Evolutionary conservation across 2,329 filamentous ascomycete species (phyloP), one percentile per base, ranked within the genome.

Genomic region (Reticulascus tulasneorum): DNA sequence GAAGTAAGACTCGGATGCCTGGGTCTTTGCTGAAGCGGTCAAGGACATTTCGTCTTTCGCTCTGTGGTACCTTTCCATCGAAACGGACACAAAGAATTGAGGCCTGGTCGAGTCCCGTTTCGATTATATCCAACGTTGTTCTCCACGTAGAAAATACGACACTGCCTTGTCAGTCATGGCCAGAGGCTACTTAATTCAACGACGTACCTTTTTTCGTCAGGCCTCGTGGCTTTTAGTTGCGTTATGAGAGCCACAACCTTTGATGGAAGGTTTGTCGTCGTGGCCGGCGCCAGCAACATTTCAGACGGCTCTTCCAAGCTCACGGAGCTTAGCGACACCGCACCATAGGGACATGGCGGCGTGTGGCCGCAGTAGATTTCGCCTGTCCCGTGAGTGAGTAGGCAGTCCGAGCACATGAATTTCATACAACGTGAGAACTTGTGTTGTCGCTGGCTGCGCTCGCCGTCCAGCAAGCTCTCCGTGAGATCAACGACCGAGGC

Each of bases 121-220:
- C 55, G 0, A 75, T 53, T 2, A 73, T 37, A 26, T 74, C 62
- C 2, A 77, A 64, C 0, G 64, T 73, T 9, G 63, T 46, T 12
- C 65, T 61, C 72, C 72, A 76, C 0, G 55, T 66, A 0, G 71
- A 74, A 37, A 77, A 77, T 0, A 76, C 61, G 12, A 75, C 58
- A 31, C 71, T 75, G 16, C 2, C 2, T 0, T 9, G 2, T 7
- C 19, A 38, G 22, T 21, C 29, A 16, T 13, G n/a, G 26, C 17
- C 17, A 29, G 26, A 29, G 17, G 15, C 6, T 6, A 6, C 26
- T 10, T 28, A 23, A 47, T 27, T 27, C 45, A 23, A 42, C 19
- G 23, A 23, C 38, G 39, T 50, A 64, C 64, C 60, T 60, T 47
- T 67, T 68, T 0, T 54, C 49, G 5, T 40, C 33, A 1, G 21